Conservation (phyloP, 768 basidiomycete genomes). For the Hydnomerulius pinastri region DNA sequence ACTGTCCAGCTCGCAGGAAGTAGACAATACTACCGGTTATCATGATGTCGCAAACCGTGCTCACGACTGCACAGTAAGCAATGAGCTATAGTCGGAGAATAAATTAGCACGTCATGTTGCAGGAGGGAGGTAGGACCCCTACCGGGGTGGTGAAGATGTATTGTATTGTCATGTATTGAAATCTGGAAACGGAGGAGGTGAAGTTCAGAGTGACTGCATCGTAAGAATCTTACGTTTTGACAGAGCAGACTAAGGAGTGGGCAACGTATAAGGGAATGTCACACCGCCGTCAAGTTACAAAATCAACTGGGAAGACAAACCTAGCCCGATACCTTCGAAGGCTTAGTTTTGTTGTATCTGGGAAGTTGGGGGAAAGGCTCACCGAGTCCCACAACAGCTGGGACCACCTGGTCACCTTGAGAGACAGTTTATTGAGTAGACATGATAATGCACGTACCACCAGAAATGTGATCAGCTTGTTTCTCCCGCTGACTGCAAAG, state of each 20-base stretch:
- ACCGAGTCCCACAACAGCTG: constrained; percentile 2
- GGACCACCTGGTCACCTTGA: background rate
- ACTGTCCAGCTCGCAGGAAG: constrained; percentile 2
- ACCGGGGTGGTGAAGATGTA: constrained; percentile 10
- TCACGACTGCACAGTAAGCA: background rate
- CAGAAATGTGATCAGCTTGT: background rate
- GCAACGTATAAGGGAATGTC: background rate
- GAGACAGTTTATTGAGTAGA: background rate
- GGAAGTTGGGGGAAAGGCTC: background rate
- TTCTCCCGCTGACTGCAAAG: constrained; percentile 7
- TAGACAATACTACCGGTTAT: constrained; percentile 4
- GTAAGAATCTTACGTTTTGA: background rate
- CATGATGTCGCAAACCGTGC: constrained; percentile 5
- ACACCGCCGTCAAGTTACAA: background rate
- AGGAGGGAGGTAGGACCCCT: background rate
- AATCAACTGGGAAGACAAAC: background rate
- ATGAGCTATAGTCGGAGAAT: constrained; percentile 1
- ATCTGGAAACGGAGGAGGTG: background rate
- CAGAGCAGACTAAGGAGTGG: background rate
- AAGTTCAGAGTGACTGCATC: background rate
- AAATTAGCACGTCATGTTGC: background rate
- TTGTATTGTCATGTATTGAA: background rate
- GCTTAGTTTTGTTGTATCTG: background rate
- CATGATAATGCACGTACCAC: constrained; percentile 1
- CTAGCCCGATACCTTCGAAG: constrained; percentile 7